Evolutionary conservation across 805 yeast species (phyloP), one percentile per base, ranked within the genome.

Genomic region (Spathaspora arborariae): DNA sequence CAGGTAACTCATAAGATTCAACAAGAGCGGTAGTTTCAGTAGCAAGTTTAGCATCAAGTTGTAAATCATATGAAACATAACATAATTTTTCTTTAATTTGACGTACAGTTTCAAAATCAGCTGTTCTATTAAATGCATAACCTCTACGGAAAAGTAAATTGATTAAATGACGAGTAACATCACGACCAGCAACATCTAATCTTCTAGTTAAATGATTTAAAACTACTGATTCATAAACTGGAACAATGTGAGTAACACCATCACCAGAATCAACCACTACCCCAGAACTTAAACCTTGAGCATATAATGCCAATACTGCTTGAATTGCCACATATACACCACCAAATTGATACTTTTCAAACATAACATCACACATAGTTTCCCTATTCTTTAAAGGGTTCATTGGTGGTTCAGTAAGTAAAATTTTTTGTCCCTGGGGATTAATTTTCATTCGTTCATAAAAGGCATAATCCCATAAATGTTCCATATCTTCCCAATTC

Each of bases 401-500:
- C 94, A 94, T 85, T 51, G 99, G 99, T 16, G 99, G 98, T 72
- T 94, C 99, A 1, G 99, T 94, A 51, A 94, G 74, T 56, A 94
- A 75, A 39, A 94, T 81, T 66, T 92, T 92, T 56, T 81, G 79
- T 42, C 91, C 95, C 30, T 64, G 63, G 5, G 88, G 76, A 62
- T 87, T 85, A 46, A 87, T 74, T 62, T 88, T 79, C 88, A 94
- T 84, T 60, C 87, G 81, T 57, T 92, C 96, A 70, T 85, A 87
- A 66, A 94, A 92, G 18, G 98, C 92, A 66, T 92, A 94, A 69
- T 94, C 96, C 99, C 99, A 94, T 50, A 94, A 41, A 58, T 91
- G 91, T 59, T 89, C 96, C 98, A 94, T 94, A 65, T 94, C 99
- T 58, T 91, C 96, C 99, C 99, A 94, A 67, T 91, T 89, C 62